A percentile compares a stretch with the other conserved stretches of the same genome.
These are phyloP conservation scores for Solanum peruvianum DNA, from an alignment of 257 asterid species.

Conservation along the genomic window DNA sequence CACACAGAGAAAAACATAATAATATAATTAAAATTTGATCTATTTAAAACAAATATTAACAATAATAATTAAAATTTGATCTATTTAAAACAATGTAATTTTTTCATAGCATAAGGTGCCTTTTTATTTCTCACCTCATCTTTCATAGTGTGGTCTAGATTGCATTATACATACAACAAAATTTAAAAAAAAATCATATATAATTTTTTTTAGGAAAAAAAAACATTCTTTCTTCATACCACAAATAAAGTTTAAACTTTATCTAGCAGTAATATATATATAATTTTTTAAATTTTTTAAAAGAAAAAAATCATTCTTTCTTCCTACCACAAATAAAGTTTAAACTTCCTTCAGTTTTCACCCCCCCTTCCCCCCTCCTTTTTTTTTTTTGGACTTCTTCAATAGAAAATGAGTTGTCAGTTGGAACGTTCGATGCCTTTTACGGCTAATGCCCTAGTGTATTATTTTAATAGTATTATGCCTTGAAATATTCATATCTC, in stretches of 20 bases:
- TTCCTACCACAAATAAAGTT: not conserved
- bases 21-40: no score
- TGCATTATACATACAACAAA: no score
- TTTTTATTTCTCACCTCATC: not conserved
- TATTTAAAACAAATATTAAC: no score
- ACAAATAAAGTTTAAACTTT: not conserved
- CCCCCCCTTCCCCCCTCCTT: no score
- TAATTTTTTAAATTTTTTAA: no score
- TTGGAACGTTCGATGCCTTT: not conserved
- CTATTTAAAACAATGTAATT: no score
- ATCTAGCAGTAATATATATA: no score
- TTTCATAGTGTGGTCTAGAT: not conserved
- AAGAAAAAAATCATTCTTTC: not conserved
- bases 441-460: not conserved
- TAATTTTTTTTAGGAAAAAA: no score
- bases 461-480: not conserved
- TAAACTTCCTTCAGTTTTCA: not conserved
- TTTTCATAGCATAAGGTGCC: no score
- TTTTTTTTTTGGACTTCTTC: not conserved
- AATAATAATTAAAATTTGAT: no score
- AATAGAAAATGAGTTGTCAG: not conserved
- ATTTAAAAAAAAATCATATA: no score
- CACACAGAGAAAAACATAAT: no score
- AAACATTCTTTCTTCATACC: not conserved
- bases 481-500: not conserved